Conservation (phyloP, 176 grass and related monocot genomes). For the Rhynchospora pubera region DNA sequence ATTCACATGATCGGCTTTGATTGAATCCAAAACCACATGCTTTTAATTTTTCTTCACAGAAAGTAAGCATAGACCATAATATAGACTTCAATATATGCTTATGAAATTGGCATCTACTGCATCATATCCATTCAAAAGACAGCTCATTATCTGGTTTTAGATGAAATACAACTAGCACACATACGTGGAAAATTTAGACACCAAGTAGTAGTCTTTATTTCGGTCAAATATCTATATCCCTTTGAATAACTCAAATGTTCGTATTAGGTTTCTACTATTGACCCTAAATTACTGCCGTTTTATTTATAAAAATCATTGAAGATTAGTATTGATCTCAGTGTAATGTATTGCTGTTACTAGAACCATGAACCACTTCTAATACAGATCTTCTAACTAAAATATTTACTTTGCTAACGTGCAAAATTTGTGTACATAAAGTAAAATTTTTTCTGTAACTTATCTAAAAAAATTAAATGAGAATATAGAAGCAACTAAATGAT, state of each 20-base stretch:
- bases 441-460: not conserved
- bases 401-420: not conserved
- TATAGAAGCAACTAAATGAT: not conserved
- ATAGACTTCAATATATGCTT: not conserved
- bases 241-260: not conserved
- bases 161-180: not conserved
- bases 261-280: not conserved
- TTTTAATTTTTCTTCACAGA: not conserved
- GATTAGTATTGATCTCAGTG: not conserved
- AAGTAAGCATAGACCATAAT: slow-evolving; percentile 6
- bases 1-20: slow-evolving; percentile 9
- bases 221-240: not conserved
- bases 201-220: not conserved
- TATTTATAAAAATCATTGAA: not conserved
- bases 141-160: slow-evolving; percentile 5
- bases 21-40: slow-evolving; percentile 28
- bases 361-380: not conserved
- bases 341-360: not conserved
- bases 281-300: not conserved
- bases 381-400: not conserved
- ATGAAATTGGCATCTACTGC: not conserved
- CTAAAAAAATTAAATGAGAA: not conserved
- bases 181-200: not conserved
- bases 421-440: not conserved
- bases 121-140: slow-evolving; percentile 14